A percentile compares a stretch with the other conserved stretches of the same genome.
Evolutionary conservation across 495 filamentous ascomycete species (phyloP).

Genomic region (Hapsidospora chrysogenum): DNA sequence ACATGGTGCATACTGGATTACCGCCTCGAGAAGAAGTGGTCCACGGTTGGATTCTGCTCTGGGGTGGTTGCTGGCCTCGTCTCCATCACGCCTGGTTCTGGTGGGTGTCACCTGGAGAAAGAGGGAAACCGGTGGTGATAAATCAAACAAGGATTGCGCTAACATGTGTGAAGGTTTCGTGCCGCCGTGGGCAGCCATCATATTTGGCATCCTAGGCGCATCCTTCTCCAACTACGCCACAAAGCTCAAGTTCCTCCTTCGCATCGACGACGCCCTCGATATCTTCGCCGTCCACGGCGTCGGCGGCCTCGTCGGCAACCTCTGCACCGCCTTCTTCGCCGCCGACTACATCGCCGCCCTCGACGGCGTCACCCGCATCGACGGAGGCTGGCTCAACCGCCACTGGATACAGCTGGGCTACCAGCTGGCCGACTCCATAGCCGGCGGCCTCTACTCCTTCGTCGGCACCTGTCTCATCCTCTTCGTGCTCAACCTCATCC

Average conservation of each 20-base stretch:
- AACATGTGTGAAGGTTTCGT: slow-evolving; percentile 43
- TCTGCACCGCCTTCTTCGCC: slow-evolving; percentile 81
- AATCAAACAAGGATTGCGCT: too few species aligned
- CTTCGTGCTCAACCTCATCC: slow-evolving; percentile 74
- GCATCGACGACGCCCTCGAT: slow-evolving; percentile 80
- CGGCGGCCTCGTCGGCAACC: slow-evolving; percentile 79
- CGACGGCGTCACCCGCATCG: slow-evolving; percentile 55
- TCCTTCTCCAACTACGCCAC: slow-evolving; percentile 86
- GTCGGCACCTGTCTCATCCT: slow-evolving; percentile 71
- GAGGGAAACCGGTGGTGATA: too few species aligned
- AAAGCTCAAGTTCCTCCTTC: slow-evolving; percentile 82
- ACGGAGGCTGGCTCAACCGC: slow-evolving; percentile 82
- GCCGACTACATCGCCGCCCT: slow-evolving; percentile 83
- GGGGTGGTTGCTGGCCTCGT: slow-evolving; percentile 87
- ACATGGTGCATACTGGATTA: slow-evolving; percentile 96
- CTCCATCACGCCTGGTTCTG: slow-evolving; percentile 80
- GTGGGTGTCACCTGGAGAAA: too few species aligned
- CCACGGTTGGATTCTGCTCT: slow-evolving; percentile 90
- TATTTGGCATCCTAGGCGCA: slow-evolving; percentile 76
- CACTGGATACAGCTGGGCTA: slow-evolving; percentile 80
- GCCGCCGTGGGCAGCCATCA: slow-evolving; percentile 81
- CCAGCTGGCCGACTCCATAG: slow-evolving; percentile 75
- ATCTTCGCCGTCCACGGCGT: slow-evolving; percentile 88
- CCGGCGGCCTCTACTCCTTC: slow-evolving; percentile 79
- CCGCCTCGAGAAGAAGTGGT: slow-evolving; percentile 88